Conservation (phyloP, 2,329 filamentous ascomycete genomes). For the Claviceps lovelessii region DNA sequence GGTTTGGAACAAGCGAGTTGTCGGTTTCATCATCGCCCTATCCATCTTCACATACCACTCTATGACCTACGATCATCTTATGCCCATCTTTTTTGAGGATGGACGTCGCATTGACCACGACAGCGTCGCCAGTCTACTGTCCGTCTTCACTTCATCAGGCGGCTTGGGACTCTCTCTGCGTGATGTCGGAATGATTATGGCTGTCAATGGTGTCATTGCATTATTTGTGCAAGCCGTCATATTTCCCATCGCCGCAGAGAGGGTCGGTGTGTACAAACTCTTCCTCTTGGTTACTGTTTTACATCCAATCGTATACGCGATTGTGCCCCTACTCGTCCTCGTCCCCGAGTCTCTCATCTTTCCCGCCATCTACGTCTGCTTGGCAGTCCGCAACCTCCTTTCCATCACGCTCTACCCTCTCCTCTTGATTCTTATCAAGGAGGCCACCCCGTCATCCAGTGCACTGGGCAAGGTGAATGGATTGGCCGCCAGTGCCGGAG, state of each 20-base stretch:
- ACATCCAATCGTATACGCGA: constrained; percentile 46
- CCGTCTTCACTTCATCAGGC: constrained; percentile 42
- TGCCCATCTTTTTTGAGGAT: constrained; percentile 89
- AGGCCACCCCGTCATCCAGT: constrained; percentile 41
- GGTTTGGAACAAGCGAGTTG: constrained; percentile 46
- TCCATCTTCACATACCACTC: constrained; percentile 89
- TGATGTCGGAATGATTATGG: constrained; percentile 47
- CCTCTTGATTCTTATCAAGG: constrained; percentile 53
- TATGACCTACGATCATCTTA: constrained; percentile 85
- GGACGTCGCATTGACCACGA: constrained; percentile 33
- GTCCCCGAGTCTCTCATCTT: constrained; percentile 37
- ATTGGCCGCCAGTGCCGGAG: constrained; percentile 49
- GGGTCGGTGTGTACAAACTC: constrained; percentile 43
- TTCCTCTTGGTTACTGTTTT: constrained; percentile 44
- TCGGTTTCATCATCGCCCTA: constrained; percentile 65
- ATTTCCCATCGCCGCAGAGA: constrained; percentile 45
- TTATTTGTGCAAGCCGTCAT: constrained; percentile 45
- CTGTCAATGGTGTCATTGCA: constrained; percentile 43
- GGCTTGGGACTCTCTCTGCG: constrained; percentile 49
- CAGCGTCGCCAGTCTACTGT: constrained; percentile 17
- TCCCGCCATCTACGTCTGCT: constrained; percentile 42
- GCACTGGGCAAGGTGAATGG: constrained; percentile 53
- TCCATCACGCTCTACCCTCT: constrained; percentile 52
- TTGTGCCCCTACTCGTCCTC: constrained; percentile 44
- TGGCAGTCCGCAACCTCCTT: constrained; percentile 44